Conservation (phyloP, 768 basidiomycete genomes). For the Plicaturopsis crispa region DNA sequence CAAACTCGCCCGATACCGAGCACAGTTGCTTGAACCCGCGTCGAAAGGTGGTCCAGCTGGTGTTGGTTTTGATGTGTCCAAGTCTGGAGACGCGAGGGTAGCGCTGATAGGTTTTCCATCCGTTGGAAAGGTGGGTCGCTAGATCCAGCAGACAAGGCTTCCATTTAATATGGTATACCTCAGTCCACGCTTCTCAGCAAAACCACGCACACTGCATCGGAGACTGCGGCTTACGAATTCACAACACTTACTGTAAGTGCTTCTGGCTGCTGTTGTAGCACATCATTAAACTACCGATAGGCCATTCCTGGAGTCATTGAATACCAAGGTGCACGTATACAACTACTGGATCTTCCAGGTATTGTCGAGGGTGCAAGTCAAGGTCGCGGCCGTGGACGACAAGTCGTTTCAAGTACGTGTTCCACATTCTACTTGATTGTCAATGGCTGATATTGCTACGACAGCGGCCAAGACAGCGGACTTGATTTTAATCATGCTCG, state of each 20-base stretch:
- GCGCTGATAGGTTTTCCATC: slow-evolving; percentile 95
- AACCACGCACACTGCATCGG: slow-evolving; percentile 85
- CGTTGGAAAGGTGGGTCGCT: slow-evolving; percentile 72
- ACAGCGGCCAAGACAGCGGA: slow-evolving; percentile 1
- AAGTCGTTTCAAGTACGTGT: slow-evolving; percentile 81
- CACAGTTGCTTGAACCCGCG: slow-evolving; percentile 88
- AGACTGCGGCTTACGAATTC: slow-evolving; percentile 91
- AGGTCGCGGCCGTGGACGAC: slow-evolving; percentile 87
- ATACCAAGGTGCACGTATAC: slow-evolving; percentile 89
- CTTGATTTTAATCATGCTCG: slow-evolving; percentile 67
- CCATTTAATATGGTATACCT: slow-evolving; percentile 7
- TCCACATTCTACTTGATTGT: slow-evolving; percentile 7
- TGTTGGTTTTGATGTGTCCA: slow-evolving; percentile 84
- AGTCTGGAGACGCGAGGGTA: slow-evolving; percentile 82
- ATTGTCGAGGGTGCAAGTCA: slow-evolving; percentile 92
- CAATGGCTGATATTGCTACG: background rate
- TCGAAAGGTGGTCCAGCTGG: slow-evolving; percentile 77
- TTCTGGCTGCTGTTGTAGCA: background rate
- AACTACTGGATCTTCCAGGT: slow-evolving; percentile 91
- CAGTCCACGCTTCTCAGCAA: slow-evolving; percentile 90
- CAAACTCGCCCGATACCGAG: slow-evolving; percentile 89
- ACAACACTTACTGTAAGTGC: slow-evolving; percentile 74
- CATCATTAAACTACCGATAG: slow-evolving; percentile 24
- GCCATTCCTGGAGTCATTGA: slow-evolving; percentile 98
- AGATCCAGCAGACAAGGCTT: background rate